phyloP scores from a whole-genome alignment of 805 yeast genomes.

The Hanseniaspora occidentalis region DNA sequence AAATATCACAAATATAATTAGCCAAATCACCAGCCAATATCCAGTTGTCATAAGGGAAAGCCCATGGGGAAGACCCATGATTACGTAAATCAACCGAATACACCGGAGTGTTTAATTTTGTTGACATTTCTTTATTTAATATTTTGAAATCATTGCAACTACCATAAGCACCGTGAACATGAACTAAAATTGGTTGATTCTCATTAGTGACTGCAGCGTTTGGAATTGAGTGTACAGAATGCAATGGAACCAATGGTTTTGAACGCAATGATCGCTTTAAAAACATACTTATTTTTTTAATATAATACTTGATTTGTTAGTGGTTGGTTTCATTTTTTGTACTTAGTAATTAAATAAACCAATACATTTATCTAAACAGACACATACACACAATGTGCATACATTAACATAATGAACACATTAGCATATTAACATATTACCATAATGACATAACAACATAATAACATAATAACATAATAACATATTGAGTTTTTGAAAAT shows the following conservation, averaged over 20 bases:
- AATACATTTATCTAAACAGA: too few species aligned
- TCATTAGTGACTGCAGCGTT: not conserved
- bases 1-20: constrained; percentile 13
- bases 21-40: constrained; percentile 33
- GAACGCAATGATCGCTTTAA: not conserved
- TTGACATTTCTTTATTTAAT: constrained; percentile 26
- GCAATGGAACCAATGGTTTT: not conserved
- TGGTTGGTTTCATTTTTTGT: too few species aligned
- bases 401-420: too few species aligned
- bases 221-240: not conserved
- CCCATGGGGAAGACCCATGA: constrained; percentile 39
- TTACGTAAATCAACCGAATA: constrained; percentile 40
- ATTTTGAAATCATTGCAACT: not conserved
- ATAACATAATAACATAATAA: too few species aligned
- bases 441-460: too few species aligned
- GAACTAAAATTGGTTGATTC: constrained; percentile 28
- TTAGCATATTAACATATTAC: too few species aligned
- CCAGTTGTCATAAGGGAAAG: constrained; percentile 32
- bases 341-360: too few species aligned
- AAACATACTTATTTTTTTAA: too few species aligned
- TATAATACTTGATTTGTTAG: too few species aligned
- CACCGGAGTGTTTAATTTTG: constrained; percentile 24
- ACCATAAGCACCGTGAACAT: constrained; percentile 38
- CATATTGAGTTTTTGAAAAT: too few species aligned
- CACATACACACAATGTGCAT: too few species aligned